Base-by-base conservation (phyloP, 2,329 filamentous ascomycete genomes). In the Diaporthe destruens region DNA sequence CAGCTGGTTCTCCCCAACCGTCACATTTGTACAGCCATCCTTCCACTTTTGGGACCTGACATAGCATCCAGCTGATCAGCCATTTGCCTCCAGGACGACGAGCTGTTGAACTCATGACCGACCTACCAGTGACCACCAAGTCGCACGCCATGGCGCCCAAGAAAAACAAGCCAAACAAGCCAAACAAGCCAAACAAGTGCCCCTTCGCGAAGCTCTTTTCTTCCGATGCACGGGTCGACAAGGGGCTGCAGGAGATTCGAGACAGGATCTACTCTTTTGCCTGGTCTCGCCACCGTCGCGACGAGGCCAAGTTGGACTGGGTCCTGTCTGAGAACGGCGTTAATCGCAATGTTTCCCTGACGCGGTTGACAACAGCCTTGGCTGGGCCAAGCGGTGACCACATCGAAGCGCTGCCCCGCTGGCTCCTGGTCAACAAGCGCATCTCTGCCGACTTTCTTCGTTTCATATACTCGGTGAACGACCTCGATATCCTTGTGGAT, bases 261-360 rank as follows among this genome's bases (percentile, higher is more conserved):
- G 59, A 68, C 36, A 69, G 44, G 36, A 75, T 75, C 36, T 75
- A 75, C 57, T 56, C 51, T 9, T 47, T 67, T 8, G 54, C 59
- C 18, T 75, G 72, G 72, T 69, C 68, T 16, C 69, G 65, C 5
- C 39, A 68, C 6, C 72, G 71, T n/a, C 72, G 72, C 9, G 74
- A 75, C 25, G 23, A 59, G 12, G 34, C 12, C 36, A 75, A 74
- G 23, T 36, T 68, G 20, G 72, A 74, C n/a, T 72, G 57, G 47
- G 69, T 72, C 25, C 14, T 75, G 7, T 75, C 74, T 51, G 61
- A 75, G 57, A 32, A 36, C 6, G 74, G 74, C n/a, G 5, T 75
- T 63, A 53, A 75, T 29, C 74, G 74, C 54, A 75, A 75, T 39
- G 69, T 74, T 23, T 55, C 29, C 20, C 34, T 70, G 44, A 55